Evolutionary conservation across 306 rosid species (phyloP).

Genomic region (Purshia tridentata): DNA sequence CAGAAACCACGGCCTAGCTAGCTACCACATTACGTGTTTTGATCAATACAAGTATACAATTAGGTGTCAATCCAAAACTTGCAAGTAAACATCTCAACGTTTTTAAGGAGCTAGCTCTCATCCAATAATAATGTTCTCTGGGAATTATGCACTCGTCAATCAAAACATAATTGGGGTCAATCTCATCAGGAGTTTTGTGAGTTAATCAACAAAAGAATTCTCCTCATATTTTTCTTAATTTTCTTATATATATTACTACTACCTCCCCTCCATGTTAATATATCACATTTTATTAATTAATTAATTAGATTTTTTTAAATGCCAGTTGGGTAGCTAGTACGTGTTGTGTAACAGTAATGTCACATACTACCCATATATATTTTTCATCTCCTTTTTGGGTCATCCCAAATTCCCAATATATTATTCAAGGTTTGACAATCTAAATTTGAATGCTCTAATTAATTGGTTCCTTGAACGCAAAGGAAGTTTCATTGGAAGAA

Average conservation of each 20-base stretch:
- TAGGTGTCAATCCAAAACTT: not conserved
- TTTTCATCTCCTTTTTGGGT: not conserved
- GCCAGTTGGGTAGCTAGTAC: not conserved
- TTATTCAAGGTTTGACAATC: slow-evolving; percentile 65
- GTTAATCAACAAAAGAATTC: not conserved
- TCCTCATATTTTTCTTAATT: not conserved
- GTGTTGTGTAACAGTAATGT: not conserved
- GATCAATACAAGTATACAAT: not conserved
- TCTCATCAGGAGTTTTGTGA: slow-evolving; percentile 2
- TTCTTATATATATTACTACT: not conserved
- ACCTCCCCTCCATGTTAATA: slow-evolving; percentile 1
- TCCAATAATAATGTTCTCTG: not conserved
- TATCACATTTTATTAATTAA: not conserved
- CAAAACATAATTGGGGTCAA: not conserved
- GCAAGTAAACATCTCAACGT: not conserved
- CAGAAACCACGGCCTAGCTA: slow-evolving; percentile 19
- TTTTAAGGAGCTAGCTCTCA: not conserved
- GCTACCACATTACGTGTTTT: not conserved
- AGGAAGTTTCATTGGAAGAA: slow-evolving; percentile 82
- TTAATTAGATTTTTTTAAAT: not conserved
- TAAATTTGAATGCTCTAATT: slow-evolving; percentile 34
- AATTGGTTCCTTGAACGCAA: slow-evolving; percentile 79
- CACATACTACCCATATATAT: not conserved
- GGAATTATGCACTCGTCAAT: not conserved
- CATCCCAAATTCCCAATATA: slow-evolving; percentile 22